phyloP scores from a whole-genome alignment of 2,329 filamentous ascomycete genomes.

The Fusarium vanettenii region DNA sequence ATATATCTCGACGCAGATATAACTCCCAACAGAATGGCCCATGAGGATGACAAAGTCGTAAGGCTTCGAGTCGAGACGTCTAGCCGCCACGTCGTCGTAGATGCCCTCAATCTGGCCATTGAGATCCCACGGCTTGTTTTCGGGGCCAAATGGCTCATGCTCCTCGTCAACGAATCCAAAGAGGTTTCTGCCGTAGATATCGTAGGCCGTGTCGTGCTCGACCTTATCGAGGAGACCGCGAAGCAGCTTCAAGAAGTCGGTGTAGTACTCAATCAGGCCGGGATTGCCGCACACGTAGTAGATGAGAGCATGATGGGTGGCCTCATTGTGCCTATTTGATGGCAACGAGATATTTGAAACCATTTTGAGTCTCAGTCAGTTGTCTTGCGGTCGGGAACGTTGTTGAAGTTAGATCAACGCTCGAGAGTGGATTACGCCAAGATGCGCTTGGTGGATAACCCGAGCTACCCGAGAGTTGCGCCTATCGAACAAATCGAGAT shows the following conservation, averaged over 20 bases:
- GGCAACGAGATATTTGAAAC: constrained; percentile 45
- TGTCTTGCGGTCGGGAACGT: neutral
- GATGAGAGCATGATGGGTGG: constrained; percentile 61
- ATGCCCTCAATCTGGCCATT: constrained; percentile 64
- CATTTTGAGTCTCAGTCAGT: constrained; percentile 23
- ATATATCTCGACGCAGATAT: constrained; percentile 77
- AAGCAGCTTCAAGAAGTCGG: constrained; percentile 71
- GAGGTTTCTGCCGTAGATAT: constrained; percentile 69
- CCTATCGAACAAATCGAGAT: neutral
- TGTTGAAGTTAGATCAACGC: neutral
- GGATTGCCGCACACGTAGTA: constrained; percentile 84
- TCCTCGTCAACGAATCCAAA: constrained; percentile 68
- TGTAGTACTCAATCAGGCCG: constrained; percentile 80
- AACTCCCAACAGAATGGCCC: constrained; percentile 80
- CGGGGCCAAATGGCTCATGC: constrained; percentile 57
- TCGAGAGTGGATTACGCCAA: neutral
- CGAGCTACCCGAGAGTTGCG: constrained; percentile 1
- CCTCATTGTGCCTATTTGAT: constrained; percentile 35
- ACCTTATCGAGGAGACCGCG: constrained; percentile 62
- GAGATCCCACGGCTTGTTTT: constrained; percentile 61
- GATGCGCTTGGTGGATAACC: neutral
- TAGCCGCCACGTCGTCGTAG: constrained; percentile 52
- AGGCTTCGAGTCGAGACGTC: constrained; percentile 48
- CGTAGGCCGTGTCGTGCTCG: constrained; percentile 55
- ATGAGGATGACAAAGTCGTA: constrained; percentile 73